Base-by-base conservation (phyloP, 306 rosid genomes). In the Corylus americana region DNA sequence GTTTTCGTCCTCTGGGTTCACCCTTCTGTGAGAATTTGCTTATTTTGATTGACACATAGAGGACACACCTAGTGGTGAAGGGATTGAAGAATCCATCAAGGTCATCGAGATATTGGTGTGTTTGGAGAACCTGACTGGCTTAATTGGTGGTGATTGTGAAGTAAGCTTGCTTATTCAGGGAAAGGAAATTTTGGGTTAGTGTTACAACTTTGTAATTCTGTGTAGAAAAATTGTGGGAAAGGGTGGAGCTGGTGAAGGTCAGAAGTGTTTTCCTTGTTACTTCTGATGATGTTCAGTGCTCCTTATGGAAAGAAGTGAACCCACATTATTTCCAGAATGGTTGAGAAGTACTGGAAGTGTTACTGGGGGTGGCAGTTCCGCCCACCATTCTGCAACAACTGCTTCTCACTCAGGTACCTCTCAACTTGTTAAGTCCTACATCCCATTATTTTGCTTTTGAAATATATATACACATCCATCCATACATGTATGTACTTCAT, bases 261-360 rank as follows among this genome's bases (percentile, higher is more conserved):
- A 79, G 79, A 77, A 55, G 71, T 75, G 86, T 78, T 66, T 74
- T 82, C 67, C 74, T 78, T 67, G 72, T 80, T 75, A 67, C 57
- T 80, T 79, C 92, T 90, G 86, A 93, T 91, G 83, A 91, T 93
- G 98, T 88, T 91, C 97, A 91, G 88, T 86, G 87, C 84, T 96
- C 92, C 90, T 85, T 87, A 96, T 96, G 99, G 98, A 88, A 85
- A 93, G 88, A 93, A 91, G 99, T 96, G 98, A 96, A 89, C 97
- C 98, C 71, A 50, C 99, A n/a, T 91, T 96, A 89, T 97, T 86
- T 86, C 99, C 99, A 84, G 90, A 96, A 93, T 96, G 99, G 99
- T 87, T 96, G 94, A 93, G 97, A 90, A 88, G 81, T 86, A 70
- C 97, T 75, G 99, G 98, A 87, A 85, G 88, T 87, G 91, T 86